These are phyloP conservation scores for Aschersonia sp. DNA, from an alignment of 2,329 filamentous ascomycete species.

Conservation along the genomic window DNA sequence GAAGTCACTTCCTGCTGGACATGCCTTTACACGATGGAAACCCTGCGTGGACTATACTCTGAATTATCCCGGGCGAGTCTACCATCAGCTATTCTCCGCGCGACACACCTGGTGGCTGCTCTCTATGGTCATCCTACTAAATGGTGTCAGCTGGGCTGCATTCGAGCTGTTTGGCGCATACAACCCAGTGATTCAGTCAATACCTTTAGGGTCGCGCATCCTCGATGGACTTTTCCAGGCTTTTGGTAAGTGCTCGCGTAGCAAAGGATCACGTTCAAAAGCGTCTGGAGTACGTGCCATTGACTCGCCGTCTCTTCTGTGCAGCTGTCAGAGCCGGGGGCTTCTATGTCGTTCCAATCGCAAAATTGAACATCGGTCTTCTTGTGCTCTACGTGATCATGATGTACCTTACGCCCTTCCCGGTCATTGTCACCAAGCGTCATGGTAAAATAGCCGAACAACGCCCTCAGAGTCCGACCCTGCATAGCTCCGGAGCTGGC, in stretches of 20 bases:
- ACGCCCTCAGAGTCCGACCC: too few species aligned
- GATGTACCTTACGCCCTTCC: conserved; percentile 53
- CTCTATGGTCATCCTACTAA: conserved; percentile 39
- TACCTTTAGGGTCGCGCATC: conserved; percentile 37
- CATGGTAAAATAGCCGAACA: conserved; percentile 25
- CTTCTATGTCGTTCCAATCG: conserved; percentile 49
- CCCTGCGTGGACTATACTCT: conserved; percentile 39
- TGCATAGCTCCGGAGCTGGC: too few species aligned
- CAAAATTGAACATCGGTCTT: conserved; percentile 39
- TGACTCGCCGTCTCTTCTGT: neutral
- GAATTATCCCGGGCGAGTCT: conserved; percentile 41
- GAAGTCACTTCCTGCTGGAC: neutral
- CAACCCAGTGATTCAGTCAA: conserved; percentile 36
- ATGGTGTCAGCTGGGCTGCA: conserved; percentile 34
- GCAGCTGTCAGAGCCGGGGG: conserved; percentile 48
- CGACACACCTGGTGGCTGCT: conserved; percentile 49
- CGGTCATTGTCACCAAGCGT: conserved; percentile 48
- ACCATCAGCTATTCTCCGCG: conserved; percentile 49
- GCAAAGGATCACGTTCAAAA: too few species aligned
- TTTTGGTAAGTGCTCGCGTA: conserved; percentile 23
- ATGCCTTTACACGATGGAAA: conserved; percentile 20
- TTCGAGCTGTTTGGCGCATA: conserved; percentile 53
- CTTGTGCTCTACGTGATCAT: conserved; percentile 47
- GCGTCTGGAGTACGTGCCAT: neutral
- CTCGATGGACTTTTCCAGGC: conserved; percentile 54